Conservation (phyloP, 1,139 yeast genomes). For the Yamadazyma jaroonii region DNA sequence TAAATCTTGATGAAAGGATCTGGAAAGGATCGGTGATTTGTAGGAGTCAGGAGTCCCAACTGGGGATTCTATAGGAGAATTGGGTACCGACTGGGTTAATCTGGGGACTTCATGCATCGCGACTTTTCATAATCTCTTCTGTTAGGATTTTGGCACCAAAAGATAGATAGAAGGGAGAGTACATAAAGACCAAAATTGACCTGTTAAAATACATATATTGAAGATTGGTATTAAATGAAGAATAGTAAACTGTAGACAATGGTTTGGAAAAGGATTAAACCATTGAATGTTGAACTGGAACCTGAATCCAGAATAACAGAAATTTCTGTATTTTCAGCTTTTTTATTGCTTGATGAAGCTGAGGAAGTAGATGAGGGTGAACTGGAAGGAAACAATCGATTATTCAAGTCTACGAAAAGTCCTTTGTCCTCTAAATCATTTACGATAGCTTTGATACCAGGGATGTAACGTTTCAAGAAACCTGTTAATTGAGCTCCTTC, state of each 20-base stretch:
- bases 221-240: conserved; percentile 9
- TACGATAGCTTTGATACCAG: conserved; percentile 30
- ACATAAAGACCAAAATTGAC: not conserved
- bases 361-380: conserved; percentile 11
- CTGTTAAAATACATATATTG: not conserved
- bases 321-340: conserved; percentile 7
- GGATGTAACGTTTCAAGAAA: conserved; percentile 22
- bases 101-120: conserved; percentile 6
- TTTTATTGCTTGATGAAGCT: conserved; percentile 6
- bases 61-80: not conserved
- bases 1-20: conserved; percentile 2
- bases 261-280: conserved; percentile 12
- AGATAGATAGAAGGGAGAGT: too few species aligned
- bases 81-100: not conserved
- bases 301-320: conserved; percentile 10
- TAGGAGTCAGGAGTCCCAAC: not conserved
- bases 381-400: conserved; percentile 31
- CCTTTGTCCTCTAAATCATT: conserved; percentile 38
- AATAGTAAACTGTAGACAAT: conserved; percentile 10
- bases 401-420: conserved; percentile 38
- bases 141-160: too few species aligned
- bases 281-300: conserved; percentile 6
- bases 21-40: not conserved
- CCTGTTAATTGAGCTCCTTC: conserved; percentile 15
- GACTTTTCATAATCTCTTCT: too few species aligned